Base-by-base conservation (phyloP, 768 basidiomycete genomes). In the Amanita polypyramis region DNA sequence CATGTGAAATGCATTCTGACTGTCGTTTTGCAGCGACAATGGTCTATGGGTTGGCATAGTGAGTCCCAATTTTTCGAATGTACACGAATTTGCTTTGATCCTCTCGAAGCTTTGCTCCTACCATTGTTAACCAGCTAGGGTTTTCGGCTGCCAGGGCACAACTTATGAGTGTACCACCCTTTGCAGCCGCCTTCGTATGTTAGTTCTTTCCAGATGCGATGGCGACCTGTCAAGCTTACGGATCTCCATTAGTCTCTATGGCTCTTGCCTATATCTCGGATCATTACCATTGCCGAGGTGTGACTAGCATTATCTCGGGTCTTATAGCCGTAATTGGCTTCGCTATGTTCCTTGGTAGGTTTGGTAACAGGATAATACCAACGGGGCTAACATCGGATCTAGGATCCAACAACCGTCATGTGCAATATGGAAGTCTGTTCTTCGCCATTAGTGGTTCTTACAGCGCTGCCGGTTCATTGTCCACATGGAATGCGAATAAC, bases 401-500 rank as follows among this genome's bases (percentile, higher is more conserved):
- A 70, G 70, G 58, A 21, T 72, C 74, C 1, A 47, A 55, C 3
- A 60, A 65, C 5, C 62, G 67, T 38, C 55, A 62, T 6, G 55
- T 74, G 29, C 72, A 72, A 54, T 82, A 82, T 50, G 75, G 63
- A 11, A 73, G 73, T 11, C 65, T 82, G 2, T 82, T 80, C 65
- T 63, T 82, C 43, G 70, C 70, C 4, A 65, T 80, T 17, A 56
- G 72, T 0, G 77, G 79, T 12, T 64, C 70, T 1, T 81, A 81
- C 58, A 62, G 70, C n/a, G 59, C 67, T 1, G 76, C 73, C 2
- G 77, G 79, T 2, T 65, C 77, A 0, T 59, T 79, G 25, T 68
- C 68, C 2, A 75, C 79, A 0, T 83, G 81, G 81, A 62, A 66
- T 45, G 72, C 79, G 9, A 82, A 82, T 61, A 82, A 82, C 62